Percentiles rank a stretch among this genome's conserved stretches.
Evolutionary conservation across 139 green algal species (phyloP).

Genomic region (Limnomonas spitsbergensis): DNA sequence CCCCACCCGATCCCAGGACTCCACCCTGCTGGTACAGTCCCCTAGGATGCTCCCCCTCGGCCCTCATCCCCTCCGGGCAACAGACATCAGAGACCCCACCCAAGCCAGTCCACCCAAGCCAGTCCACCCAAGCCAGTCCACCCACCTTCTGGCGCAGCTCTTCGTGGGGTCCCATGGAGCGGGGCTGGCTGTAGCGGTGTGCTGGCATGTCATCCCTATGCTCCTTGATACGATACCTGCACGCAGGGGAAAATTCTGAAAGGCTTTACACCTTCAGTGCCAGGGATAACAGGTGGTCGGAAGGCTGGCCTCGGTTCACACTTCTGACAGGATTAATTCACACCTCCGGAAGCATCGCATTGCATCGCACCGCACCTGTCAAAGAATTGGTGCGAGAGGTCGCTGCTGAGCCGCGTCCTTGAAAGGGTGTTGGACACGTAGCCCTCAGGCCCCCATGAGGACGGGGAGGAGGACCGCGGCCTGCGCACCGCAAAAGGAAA

Average conservation of each 20-base stretch:
- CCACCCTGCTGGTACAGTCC: no score
- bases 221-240: constrained; percentile 31
- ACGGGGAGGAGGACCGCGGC: not conserved
- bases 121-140: no score
- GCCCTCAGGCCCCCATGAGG: not conserved
- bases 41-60: no score
- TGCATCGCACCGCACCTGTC: not conserved
- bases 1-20: no score
- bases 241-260: no score
- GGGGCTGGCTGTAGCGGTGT: constrained; percentile 39
- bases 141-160: not conserved
- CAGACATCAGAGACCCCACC: no score
- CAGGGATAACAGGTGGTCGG: not conserved
- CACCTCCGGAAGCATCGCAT: not conserved
- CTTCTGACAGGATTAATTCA: no score
- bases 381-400: not conserved
- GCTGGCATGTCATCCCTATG: constrained; percentile 14
- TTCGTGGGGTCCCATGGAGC: constrained; percentile 28
- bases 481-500: no score
- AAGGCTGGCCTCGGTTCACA: no score
- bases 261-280: no score
- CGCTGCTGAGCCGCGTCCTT: not conserved
- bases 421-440: not conserved
- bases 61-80: no score
- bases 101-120: no score